These are phyloP conservation scores for Boletus sensibilis DNA, from an alignment of 768 basidiomycete species.

Conservation along the genomic window DNA sequence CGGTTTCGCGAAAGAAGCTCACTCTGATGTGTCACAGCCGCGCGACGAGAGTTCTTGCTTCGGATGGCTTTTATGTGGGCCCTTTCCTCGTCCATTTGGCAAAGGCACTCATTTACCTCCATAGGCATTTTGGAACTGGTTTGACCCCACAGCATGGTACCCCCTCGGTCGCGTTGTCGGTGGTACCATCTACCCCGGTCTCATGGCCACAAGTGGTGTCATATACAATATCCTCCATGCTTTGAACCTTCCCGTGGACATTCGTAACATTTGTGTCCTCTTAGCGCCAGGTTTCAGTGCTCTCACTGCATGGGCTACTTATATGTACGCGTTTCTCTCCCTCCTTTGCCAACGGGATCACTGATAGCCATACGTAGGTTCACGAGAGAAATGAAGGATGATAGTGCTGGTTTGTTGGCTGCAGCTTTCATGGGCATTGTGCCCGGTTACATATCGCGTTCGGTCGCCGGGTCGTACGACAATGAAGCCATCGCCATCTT, in stretches of 20 bases:
- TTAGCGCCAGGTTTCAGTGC: slow-evolving; percentile 97
- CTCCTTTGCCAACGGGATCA: background rate
- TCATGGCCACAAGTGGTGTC: slow-evolving; percentile 97
- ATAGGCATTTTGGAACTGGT: slow-evolving; percentile 99
- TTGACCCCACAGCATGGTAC: slow-evolving; percentile 99
- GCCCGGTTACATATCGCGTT: slow-evolving; percentile 98
- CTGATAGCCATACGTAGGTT: slow-evolving; percentile 55
- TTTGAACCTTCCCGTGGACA: slow-evolving; percentile 93
- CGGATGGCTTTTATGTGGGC: slow-evolving; percentile 93
- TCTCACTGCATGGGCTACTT: slow-evolving; percentile 94
- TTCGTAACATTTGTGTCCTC: slow-evolving; percentile 94
- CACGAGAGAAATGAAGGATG: slow-evolving; percentile 94
- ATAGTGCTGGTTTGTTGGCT: slow-evolving; percentile 93
- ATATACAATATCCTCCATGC: slow-evolving; percentile 91
- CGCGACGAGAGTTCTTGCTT: slow-evolving; percentile 86
- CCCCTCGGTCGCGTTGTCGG: slow-evolving; percentile 98
- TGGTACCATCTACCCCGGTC: slow-evolving; percentile 95
- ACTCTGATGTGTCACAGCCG: slow-evolving; percentile 52
- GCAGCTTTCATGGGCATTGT: slow-evolving; percentile 98
- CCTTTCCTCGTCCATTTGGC: background rate
- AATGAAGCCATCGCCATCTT: slow-evolving; percentile 99
- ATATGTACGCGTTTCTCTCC: slow-evolving; percentile 60
- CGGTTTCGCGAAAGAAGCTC: background rate
- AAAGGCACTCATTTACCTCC: slow-evolving; percentile 5
- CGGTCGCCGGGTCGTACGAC: slow-evolving; percentile 98